Evolutionary conservation across 176 grass and related monocot species (phyloP).

Genomic region (Oryza coarctata): DNA sequence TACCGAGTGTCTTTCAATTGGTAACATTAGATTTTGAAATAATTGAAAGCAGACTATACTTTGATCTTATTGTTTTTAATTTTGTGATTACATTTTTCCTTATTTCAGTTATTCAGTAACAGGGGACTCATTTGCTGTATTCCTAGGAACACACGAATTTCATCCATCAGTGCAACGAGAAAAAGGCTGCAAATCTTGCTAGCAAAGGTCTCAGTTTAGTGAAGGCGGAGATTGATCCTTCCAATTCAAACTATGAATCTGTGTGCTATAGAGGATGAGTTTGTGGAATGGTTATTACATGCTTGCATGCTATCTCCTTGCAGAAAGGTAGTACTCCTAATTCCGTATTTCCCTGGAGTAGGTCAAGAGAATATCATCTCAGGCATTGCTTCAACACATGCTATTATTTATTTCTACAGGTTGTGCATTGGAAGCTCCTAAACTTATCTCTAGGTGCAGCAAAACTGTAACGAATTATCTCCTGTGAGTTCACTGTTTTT

Average conservation of each 20-base stretch:
- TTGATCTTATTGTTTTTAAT: neutral
- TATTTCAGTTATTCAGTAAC: neutral
- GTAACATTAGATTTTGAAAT: neutral
- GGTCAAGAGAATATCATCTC: slow-evolving; percentile 99
- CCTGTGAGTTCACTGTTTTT: slow-evolving; percentile 51
- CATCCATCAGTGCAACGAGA: too few species aligned
- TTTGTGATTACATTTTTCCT: neutral
- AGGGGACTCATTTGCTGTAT: too few species aligned
- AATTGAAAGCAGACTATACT: neutral
- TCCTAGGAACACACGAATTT: too few species aligned
- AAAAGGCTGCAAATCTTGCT: too few species aligned
- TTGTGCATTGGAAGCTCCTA: slow-evolving; percentile 90
- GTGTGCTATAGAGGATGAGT: too few species aligned
- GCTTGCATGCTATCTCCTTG: too few species aligned
- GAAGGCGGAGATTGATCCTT: too few species aligned
- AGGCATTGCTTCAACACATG: slow-evolving; percentile 97
- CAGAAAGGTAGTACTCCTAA: too few species aligned
- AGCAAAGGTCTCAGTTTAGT: too few species aligned
- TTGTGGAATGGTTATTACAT: too few species aligned
- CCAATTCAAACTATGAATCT: too few species aligned
- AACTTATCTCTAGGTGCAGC: slow-evolving; percentile 94
- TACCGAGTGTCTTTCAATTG: neutral
- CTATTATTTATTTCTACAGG: slow-evolving; percentile 88
- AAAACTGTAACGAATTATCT: slow-evolving; percentile 97
- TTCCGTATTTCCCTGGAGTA: too few species aligned